A percentile compares a stretch with the other conserved stretches of the same genome.
Conservation (phyloP, 208 protist genomes). For the Trichomonas tenax region DNA sequence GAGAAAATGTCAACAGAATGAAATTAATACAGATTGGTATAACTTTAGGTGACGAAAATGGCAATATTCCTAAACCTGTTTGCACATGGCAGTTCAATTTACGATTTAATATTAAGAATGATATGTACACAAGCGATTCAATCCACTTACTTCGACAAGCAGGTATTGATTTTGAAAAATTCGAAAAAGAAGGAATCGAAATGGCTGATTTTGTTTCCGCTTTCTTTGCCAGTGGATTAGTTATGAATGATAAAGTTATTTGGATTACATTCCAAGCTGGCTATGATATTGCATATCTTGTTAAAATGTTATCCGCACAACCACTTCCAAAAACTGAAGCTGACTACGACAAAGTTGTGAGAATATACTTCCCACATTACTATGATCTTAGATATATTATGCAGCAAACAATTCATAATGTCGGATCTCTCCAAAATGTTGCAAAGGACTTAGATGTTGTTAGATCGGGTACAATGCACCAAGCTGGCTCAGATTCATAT, state of each 20-base stretch:
- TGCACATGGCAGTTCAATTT: constrained; percentile 98
- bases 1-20: constrained; percentile 67
- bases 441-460: background rate
- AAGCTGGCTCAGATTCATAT: constrained; percentile 42
- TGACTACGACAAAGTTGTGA: constrained; percentile 6
- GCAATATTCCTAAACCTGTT: constrained; percentile 66
- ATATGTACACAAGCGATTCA: constrained; percentile 86
- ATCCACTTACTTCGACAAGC: constrained; percentile 76
- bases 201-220: constrained; percentile 76
- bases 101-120: constrained; percentile 76
- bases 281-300: constrained; percentile 85
- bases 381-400: background rate
- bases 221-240: constrained; percentile 78
- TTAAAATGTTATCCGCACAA: background rate
- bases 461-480: background rate
- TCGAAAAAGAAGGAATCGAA: constrained; percentile 45
- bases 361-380: background rate
- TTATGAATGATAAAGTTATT: constrained; percentile 73
- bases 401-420: background rate
- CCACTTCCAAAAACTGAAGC: background rate
- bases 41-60: constrained; percentile 80
- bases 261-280: constrained; percentile 93
- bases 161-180: constrained; percentile 75
- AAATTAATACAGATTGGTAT: constrained; percentile 95
- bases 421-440: background rate